Base-by-base conservation (phyloP, 495 filamentous ascomycete species). In the Neurospora sp. region DNA sequence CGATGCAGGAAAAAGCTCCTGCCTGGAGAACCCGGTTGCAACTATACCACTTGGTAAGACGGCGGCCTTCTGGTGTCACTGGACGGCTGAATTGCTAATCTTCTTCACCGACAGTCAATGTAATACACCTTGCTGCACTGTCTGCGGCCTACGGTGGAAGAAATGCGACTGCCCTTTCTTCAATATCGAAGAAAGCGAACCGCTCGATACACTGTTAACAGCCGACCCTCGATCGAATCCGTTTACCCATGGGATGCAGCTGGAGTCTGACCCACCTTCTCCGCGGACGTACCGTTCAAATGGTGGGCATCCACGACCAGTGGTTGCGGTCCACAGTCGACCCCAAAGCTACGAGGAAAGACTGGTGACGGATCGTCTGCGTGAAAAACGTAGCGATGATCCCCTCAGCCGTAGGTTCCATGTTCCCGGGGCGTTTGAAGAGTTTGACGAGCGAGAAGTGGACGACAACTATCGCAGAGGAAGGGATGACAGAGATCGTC, bases 11-110 rank as follows among this genome's bases (percentile, higher is more conserved):
- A 88, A 20, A 87, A 90, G 80, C 91, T 94, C n/a, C 6, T 35
- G 27, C 53, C 53, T 16, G 53, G 53, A 16, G 92, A 96, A 79
- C 81, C 93, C 69, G 92, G 93, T 69, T 93, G 91, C 79, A 93
- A 93, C 80, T 93, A 94, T 77, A 94, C 94, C 89, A 93, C 89
- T 65, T 96, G 90, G 89, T 90, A 84, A 79, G 89, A 42, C n/a
- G 16, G 3, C 81, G 39, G 31, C n/a, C 71, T 53, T 68, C 42
- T 5, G 22, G 17, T 38, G 45, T 41, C 53, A 73, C 39, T 68
- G 45, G 35, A 65, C 8, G 39, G 8, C 41, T 17, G 40, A 14
- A 74, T 79, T 42, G 79, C 76, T 37, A 70, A 68, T 38, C 0
- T 71, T 38, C 1, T 71, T 68, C 31, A 38, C n/a, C 0, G 14